These are phyloP conservation scores for Russula virescens DNA, from an alignment of 768 basidiomycete genomes.

Conservation along the genomic window DNA sequence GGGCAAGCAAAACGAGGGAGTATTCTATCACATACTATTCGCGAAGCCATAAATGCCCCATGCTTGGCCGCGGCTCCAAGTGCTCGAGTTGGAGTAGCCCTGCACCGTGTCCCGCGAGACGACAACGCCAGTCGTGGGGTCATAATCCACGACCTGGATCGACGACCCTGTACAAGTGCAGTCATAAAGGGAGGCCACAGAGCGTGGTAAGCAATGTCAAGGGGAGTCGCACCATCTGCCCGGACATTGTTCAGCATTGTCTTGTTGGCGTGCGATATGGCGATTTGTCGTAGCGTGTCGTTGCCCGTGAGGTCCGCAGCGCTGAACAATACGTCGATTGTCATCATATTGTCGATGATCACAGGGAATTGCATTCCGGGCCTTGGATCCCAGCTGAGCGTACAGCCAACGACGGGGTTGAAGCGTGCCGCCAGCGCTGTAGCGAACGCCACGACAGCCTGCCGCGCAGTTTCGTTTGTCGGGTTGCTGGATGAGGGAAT, in stretches of 20 bases:
- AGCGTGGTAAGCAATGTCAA: not conserved
- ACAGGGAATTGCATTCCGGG: constrained; percentile 57
- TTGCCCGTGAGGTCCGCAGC: constrained; percentile 52
- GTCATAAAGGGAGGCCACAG: not conserved
- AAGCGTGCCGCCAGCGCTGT: constrained; percentile 51
- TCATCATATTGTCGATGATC: constrained; percentile 78
- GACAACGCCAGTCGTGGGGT: constrained; percentile 57
- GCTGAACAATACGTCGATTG: constrained; percentile 42
- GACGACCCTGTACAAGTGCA: constrained; percentile 28
- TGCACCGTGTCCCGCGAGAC: constrained; percentile 53
- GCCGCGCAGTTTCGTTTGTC: constrained; percentile 48
- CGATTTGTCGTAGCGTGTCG: constrained; percentile 51
- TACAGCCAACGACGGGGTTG: constrained; percentile 56
- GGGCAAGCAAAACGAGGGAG: not conserved
- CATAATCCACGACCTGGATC: constrained; percentile 59
- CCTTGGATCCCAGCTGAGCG: constrained; percentile 63
- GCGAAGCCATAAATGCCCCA: constrained; percentile 70
- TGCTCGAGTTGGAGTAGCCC: constrained; percentile 57
- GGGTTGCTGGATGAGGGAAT: constrained; percentile 44
- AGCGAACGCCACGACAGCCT: constrained; percentile 54
- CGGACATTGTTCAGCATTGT: constrained; percentile 65
- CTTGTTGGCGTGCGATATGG: constrained; percentile 57
- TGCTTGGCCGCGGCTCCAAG: constrained; percentile 69
- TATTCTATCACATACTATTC: constrained; percentile 43
- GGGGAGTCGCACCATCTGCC: constrained; percentile 43